phyloP scores from a whole-genome alignment of 1,139 yeast genomes.

The Lodderomyces orthopsilosis region DNA sequence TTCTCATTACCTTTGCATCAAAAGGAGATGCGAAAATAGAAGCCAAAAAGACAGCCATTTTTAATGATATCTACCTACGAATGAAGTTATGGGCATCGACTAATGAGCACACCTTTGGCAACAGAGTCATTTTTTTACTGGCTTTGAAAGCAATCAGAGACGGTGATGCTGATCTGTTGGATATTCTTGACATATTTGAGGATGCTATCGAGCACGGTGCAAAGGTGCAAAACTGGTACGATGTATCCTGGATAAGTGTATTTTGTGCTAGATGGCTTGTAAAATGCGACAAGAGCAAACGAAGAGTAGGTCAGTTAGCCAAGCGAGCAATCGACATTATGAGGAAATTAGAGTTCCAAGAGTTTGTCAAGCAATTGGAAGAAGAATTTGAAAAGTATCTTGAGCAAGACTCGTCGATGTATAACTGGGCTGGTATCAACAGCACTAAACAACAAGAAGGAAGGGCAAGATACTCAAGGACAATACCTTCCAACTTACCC shows the following conservation, averaged over 20 bases:
- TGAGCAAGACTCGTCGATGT: slow-evolving; percentile 14
- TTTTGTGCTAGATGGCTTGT: slow-evolving; percentile 49
- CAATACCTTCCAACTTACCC: slow-evolving; percentile 3
- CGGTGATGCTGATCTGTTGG: slow-evolving; percentile 26
- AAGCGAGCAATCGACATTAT: slow-evolving; percentile 21
- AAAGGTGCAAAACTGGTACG: slow-evolving; percentile 30
- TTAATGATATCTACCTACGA: slow-evolving; percentile 13
- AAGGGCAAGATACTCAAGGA: neutral
- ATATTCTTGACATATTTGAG: slow-evolving; percentile 45
- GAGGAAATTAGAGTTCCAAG: slow-evolving; percentile 18
- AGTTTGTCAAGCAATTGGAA: slow-evolving; percentile 15
- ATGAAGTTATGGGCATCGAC: slow-evolving; percentile 33
- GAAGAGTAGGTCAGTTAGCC: slow-evolving; percentile 20
- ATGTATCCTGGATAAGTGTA: slow-evolving; percentile 42
- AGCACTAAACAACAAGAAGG: neutral
- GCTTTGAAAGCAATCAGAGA: slow-evolving; percentile 28
- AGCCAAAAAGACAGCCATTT: slow-evolving; percentile 11
- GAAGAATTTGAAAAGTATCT: slow-evolving; percentile 18
- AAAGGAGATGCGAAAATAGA: slow-evolving; percentile 1
- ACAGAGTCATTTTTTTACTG: slow-evolving; percentile 32
- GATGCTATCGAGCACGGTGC: slow-evolving; percentile 42
- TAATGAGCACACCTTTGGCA: slow-evolving; percentile 35
- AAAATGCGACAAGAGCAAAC: slow-evolving; percentile 20
- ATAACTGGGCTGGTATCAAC: slow-evolving; percentile 34
- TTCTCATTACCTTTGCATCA: slow-evolving; percentile 15